Evolutionary conservation across 306 rosid genomes (phyloP).

Genomic region (Acacia melanoxylon): DNA sequence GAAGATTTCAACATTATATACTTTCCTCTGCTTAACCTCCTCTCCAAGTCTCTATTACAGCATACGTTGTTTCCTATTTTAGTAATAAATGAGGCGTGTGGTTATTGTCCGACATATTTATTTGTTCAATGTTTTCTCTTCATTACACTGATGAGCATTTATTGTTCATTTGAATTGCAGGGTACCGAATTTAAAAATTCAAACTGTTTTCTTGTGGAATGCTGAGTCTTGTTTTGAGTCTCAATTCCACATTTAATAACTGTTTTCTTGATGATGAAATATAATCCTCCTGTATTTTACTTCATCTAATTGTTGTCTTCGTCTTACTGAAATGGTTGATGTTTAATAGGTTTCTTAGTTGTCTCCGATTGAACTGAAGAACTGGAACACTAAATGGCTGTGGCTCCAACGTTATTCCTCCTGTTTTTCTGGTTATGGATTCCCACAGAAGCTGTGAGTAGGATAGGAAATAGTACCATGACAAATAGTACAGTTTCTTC

Average conservation of each 20-base stretch:
- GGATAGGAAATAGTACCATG: conserved; percentile 30
- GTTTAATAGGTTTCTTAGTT: conserved; percentile 37
- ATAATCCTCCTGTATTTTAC: neutral
- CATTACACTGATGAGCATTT: neutral
- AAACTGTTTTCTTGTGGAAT: conserved; percentile 25
- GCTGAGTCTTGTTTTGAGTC: conserved; percentile 34
- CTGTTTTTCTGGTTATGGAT: conserved; percentile 53
- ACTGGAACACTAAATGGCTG: conserved; percentile 24
- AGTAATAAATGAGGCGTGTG: conserved; percentile 40
- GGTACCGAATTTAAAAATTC: conserved; percentile 29
- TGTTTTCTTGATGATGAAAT: neutral
- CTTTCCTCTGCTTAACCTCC: conserved; percentile 23
- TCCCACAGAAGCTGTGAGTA: conserved; percentile 49
- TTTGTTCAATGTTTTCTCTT: conserved; percentile 33
- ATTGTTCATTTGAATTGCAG: conserved; percentile 35
- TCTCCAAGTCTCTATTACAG: conserved; percentile 1
- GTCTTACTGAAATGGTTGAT: conserved; percentile 30
- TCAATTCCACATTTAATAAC: neutral
- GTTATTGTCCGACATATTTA: conserved; percentile 33
- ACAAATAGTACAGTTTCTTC: conserved; percentile 45
- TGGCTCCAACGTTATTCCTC: conserved; percentile 31
- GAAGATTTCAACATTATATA: conserved; percentile 23
- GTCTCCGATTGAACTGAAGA: conserved; percentile 36
- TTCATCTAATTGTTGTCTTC: conserved; percentile 31
- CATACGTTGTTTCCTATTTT: neutral